These are phyloP conservation scores for Phaffia rhodozyma DNA, from an alignment of 1,284 basidiomycete genomes.

Conservation along the genomic window DNA sequence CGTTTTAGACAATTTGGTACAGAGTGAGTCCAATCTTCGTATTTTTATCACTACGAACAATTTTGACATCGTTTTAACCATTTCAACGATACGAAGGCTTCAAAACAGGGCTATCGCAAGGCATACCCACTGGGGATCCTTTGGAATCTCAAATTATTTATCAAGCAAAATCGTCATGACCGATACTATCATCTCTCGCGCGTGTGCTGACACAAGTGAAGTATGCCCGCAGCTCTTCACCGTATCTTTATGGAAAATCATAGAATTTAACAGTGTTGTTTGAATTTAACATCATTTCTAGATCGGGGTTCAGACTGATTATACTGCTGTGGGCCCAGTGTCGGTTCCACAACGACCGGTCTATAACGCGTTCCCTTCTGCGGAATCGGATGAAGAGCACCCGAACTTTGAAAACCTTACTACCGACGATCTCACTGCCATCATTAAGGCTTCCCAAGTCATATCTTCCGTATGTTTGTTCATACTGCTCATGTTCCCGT, in stretches of 20 bases:
- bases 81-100: slow-evolving; percentile 25
- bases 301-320: slow-evolving; percentile 51
- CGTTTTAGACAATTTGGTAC: too few relatives aligned
- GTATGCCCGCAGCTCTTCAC: not conserved
- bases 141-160: slow-evolving; percentile 40
- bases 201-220: too few relatives aligned
- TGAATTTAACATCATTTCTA: too few relatives aligned
- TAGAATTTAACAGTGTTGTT: too few relatives aligned
- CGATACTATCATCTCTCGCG: too few relatives aligned
- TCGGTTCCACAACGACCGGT: too few relatives aligned
- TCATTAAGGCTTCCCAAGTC: slow-evolving; percentile 18
- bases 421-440: slow-evolving; percentile 7
- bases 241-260: not conserved
- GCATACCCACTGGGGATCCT: slow-evolving; percentile 56
- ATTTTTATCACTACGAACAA: too few relatives aligned
- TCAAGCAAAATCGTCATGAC: too few relatives aligned
- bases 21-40: too few relatives aligned
- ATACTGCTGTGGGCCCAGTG: not conserved
- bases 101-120: slow-evolving; percentile 51
- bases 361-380: not conserved
- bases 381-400: not conserved
- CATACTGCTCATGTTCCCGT: too few relatives aligned
- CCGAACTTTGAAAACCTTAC: not conserved
- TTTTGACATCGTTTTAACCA: too few relatives aligned
- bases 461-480: slow-evolving; percentile 37